These are phyloP conservation scores for Podaxis carcinomalis DNA, from an alignment of 768 basidiomycete genomes.

Conservation along the genomic window DNA sequence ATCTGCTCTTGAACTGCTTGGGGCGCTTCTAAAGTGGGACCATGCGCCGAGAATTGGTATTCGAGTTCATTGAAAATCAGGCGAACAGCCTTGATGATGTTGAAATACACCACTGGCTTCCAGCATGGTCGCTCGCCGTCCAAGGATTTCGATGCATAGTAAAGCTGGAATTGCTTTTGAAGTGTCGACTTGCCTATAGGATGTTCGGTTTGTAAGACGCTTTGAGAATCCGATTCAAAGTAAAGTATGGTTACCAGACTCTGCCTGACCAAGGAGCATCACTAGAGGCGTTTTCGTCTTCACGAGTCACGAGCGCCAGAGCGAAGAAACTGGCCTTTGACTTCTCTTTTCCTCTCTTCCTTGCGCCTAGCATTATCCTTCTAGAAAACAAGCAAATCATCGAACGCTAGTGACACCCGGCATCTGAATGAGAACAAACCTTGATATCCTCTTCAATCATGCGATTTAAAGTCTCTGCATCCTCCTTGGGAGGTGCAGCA, in stretches of 20 bases:
- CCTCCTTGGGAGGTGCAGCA: constrained; percentile 6
- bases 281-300: constrained; percentile 31
- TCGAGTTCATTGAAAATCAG: constrained; percentile 73
- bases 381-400: constrained; percentile 1
- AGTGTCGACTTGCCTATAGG: constrained; percentile 70
- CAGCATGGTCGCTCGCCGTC: constrained; percentile 71
- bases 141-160: constrained; percentile 67
- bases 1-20: constrained; percentile 35
- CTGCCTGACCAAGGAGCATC: constrained; percentile 76
- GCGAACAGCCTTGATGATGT: constrained; percentile 75
- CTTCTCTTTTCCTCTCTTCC: constrained; percentile 31
- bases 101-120: constrained; percentile 80
- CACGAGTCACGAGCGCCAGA: neutral
- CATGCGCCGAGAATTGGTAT: constrained; percentile 37
- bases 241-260: constrained; percentile 38
- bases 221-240: neutral
- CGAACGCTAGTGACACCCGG: neutral
- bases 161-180: constrained; percentile 81
- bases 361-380: constrained; percentile 15
- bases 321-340: constrained; percentile 39
- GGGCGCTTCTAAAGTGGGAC: constrained; percentile 13
- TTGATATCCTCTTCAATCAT: constrained; percentile 16
- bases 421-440: constrained; percentile 1
- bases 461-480: constrained; percentile 7
- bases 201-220: neutral